Evolutionary conservation across 176 grass and related monocot genomes (phyloP).

Genomic region (Zizania latifolia): DNA sequence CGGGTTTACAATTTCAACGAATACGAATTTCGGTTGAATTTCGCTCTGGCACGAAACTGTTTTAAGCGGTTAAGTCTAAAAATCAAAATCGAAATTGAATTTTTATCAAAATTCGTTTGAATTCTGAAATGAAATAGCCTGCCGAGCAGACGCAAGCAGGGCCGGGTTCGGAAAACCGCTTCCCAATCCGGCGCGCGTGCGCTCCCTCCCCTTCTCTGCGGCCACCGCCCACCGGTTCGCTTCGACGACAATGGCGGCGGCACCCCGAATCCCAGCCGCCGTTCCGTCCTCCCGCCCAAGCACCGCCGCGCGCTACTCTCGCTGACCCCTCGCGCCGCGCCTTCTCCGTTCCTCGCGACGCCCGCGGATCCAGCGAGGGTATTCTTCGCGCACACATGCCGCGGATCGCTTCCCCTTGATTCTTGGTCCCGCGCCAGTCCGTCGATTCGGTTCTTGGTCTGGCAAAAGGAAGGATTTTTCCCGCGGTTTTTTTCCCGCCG

Average conservation of each 20-base stretch:
- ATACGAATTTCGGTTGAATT: too few relatives aligned
- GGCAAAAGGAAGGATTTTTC: neutral
- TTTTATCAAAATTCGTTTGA: too few relatives aligned
- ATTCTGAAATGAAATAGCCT: too few relatives aligned
- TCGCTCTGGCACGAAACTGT: too few relatives aligned
- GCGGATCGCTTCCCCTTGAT: neutral
- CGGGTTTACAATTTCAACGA: too few relatives aligned
- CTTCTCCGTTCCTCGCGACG: neutral
- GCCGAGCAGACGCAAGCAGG: too few relatives aligned
- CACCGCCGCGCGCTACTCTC: neutral
- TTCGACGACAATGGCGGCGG: too few relatives aligned
- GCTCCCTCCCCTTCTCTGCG: neutral
- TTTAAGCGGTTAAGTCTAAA: too few relatives aligned
- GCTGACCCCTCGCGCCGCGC: neutral
- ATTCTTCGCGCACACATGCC: neutral
- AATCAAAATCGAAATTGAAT: too few relatives aligned
- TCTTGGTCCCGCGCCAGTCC: neutral
- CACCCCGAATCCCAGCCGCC: neutral
- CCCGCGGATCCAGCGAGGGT: neutral
- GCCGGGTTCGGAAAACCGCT: neutral
- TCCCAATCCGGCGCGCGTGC: neutral
- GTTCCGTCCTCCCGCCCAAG: neutral
- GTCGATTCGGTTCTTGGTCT: slow-evolving; percentile 36
- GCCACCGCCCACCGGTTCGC: slow-evolving; percentile 2
- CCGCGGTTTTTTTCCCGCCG: neutral